These are phyloP conservation scores for Coemansia sp. DNA, from an alignment of 192 early-diverging fungal genomes.

Conservation along the genomic window DNA sequence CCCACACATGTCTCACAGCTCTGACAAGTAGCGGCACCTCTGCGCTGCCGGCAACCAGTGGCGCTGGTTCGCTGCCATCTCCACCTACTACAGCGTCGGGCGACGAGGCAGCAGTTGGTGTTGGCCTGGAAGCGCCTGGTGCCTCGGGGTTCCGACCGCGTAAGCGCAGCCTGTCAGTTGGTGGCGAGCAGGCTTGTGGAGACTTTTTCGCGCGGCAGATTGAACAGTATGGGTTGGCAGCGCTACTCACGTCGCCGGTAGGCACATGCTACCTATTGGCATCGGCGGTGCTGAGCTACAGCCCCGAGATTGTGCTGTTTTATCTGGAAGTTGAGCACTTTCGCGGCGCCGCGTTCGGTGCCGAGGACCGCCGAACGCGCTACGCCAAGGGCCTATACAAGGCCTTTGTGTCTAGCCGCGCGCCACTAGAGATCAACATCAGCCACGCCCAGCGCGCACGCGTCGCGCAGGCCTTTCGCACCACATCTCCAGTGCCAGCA, in stretches of 20 bases:
- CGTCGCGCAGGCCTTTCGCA: conserved; percentile 21
- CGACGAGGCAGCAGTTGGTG: background rate
- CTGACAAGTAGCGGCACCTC: background rate
- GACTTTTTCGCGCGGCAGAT: conserved; percentile 48
- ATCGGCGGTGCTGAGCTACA: conserved; percentile 27
- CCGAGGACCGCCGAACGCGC: conserved; percentile 28
- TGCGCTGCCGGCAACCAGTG: background rate
- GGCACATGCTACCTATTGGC: conserved; percentile 49
- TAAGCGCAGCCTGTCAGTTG: conserved; percentile 52
- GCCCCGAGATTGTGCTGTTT: conserved; percentile 44
- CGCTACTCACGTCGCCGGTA: conserved; percentile 43
- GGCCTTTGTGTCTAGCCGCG: conserved; percentile 42
- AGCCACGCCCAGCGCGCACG: conserved; percentile 39
- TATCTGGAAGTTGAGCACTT: conserved; percentile 48
- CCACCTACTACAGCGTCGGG: conserved; percentile 14
- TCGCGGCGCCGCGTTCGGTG: conserved; percentile 24
- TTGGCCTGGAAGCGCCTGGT: background rate
- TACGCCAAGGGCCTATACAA: conserved; percentile 51
- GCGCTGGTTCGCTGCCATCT: background rate
- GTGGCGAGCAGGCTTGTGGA: conserved; percentile 38
- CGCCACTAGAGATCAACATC: conserved; percentile 50
- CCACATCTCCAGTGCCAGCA: conserved; percentile 8
- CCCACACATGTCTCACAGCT: background rate
- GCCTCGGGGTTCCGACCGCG: conserved; percentile 33
- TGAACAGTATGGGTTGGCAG: conserved; percentile 48